These are phyloP conservation scores for Panicum hallii DNA, from an alignment of 202 grass and related monocot species.

Conservation along the genomic window DNA sequence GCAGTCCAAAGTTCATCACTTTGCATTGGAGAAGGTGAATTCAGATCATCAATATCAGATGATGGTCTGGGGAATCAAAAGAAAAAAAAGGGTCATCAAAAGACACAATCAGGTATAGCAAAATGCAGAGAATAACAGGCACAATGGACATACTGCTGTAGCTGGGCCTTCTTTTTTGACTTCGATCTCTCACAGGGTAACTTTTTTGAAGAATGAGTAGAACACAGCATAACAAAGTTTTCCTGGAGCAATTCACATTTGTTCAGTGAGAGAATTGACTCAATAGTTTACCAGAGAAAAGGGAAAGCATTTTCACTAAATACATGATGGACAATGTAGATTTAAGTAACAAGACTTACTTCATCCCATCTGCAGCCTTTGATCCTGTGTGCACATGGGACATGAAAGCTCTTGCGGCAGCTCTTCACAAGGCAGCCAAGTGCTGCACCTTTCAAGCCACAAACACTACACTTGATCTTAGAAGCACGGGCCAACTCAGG, in stretches of 20 bases:
- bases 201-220: slow-evolving; percentile 74
- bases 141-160: slow-evolving; percentile 45
- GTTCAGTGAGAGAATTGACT: slow-evolving; percentile 22
- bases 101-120: slow-evolving; percentile 8
- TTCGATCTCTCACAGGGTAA: slow-evolving; percentile 81
- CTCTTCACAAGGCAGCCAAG: slow-evolving; percentile 90
- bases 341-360: slow-evolving; percentile 43
- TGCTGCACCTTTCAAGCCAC: slow-evolving; percentile 91
- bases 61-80: slow-evolving; percentile 51
- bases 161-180: slow-evolving; percentile 60
- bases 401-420: slow-evolving; percentile 92
- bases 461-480: slow-evolving; percentile 92
- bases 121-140: slow-evolving; percentile 29
- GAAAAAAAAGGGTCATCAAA: slow-evolving; percentile 24
- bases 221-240: slow-evolving; percentile 89
- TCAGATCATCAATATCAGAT: slow-evolving; percentile 56
- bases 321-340: neutral
- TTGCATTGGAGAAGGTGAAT: slow-evolving; percentile 54
- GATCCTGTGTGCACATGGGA: slow-evolving; percentile 76
- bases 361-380: slow-evolving; percentile 82
- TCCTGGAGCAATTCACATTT: slow-evolving; percentile 49
- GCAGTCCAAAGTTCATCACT: slow-evolving; percentile 54
- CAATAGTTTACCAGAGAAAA: slow-evolving; percentile 18
- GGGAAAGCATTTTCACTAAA: neutral
- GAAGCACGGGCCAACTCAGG: slow-evolving; percentile 76